These are phyloP conservation scores for Ceratocystis variospora DNA, from an alignment of 2,329 filamentous ascomycete species.

Conservation along the genomic window DNA sequence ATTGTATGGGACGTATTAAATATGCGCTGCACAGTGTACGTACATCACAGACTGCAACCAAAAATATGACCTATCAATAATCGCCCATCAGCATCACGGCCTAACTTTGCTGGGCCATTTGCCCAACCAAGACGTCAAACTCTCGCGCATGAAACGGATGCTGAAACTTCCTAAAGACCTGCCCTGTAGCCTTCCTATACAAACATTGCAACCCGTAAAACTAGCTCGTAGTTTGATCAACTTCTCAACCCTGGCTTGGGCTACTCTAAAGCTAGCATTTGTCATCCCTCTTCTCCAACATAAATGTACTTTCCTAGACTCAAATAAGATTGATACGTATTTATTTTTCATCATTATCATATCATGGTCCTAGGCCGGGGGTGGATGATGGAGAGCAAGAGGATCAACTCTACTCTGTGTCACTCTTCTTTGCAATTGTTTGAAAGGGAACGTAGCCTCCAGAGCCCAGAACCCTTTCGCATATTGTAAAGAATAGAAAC, in stretches of 20 bases:
- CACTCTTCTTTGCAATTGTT: not conserved
- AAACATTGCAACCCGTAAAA: not conserved
- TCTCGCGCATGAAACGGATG: not conserved
- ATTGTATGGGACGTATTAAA: not conserved
- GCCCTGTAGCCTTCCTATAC: not conserved
- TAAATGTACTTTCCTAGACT: not conserved
- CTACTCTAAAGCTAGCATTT: not conserved
- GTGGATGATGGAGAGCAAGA: not conserved
- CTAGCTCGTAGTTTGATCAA: not conserved
- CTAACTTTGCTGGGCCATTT: not conserved
- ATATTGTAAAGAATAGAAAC: constrained; percentile 13
- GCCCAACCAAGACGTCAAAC: not conserved
- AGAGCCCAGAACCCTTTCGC: not conserved
- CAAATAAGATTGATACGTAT: not conserved
- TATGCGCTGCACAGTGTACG: not conserved
- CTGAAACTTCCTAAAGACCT: not conserved
- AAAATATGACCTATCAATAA: not conserved
- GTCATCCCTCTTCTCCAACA: no score
- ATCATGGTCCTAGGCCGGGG: not conserved
- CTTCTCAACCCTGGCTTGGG: not conserved
- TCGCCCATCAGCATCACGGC: not conserved
- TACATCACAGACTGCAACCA: not conserved
- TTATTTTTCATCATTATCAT: not conserved
- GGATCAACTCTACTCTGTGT: not conserved
- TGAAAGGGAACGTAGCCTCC: constrained; percentile 4